Evolutionary conservation across 257 asterid genomes (phyloP).

Genomic region (Rubia yunnanensis): DNA sequence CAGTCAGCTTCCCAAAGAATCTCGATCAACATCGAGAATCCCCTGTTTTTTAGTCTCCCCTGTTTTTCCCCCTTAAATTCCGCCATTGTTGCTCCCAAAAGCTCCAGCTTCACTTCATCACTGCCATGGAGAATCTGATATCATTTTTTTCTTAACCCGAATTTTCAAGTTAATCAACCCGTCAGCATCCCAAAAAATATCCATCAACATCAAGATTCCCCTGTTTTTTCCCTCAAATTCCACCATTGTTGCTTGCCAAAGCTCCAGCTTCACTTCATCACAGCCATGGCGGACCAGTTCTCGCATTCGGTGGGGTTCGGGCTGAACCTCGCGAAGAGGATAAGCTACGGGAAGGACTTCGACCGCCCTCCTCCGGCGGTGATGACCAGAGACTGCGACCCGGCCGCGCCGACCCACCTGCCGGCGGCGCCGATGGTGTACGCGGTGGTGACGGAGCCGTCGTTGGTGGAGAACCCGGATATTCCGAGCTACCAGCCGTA

Average conservation of each 20-base stretch:
- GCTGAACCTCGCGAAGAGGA: constrained; percentile 51
- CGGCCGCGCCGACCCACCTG: constrained; percentile 18
- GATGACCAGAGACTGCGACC: constrained; percentile 29
- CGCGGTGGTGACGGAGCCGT: constrained; percentile 64
- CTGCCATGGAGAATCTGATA: too few relatives aligned
- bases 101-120: too few relatives aligned
- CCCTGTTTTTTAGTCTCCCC: too few relatives aligned
- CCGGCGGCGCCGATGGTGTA: constrained; percentile 76
- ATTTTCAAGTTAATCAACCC: not conserved
- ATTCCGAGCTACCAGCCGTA: constrained; percentile 90
- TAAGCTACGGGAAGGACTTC: constrained; percentile 53
- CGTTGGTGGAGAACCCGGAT: constrained; percentile 74
- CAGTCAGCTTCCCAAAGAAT: too few relatives aligned
- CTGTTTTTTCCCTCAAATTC: not conserved
- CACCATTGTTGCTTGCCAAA: not conserved
- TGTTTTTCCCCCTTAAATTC: too few relatives aligned
- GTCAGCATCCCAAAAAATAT: too few relatives aligned
- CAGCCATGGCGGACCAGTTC: constrained; percentile 63
- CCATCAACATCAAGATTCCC: not conserved
- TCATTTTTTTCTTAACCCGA: not conserved
- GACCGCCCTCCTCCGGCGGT: constrained; percentile 20
- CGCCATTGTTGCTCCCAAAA: too few relatives aligned
- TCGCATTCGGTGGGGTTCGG: constrained; percentile 60
- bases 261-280: not conserved
- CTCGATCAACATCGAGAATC: not conserved